These are phyloP conservation scores for Rhodotorula kratochvilovae DNA, from an alignment of 768 basidiomycete genomes.

Conservation along the genomic window DNA sequence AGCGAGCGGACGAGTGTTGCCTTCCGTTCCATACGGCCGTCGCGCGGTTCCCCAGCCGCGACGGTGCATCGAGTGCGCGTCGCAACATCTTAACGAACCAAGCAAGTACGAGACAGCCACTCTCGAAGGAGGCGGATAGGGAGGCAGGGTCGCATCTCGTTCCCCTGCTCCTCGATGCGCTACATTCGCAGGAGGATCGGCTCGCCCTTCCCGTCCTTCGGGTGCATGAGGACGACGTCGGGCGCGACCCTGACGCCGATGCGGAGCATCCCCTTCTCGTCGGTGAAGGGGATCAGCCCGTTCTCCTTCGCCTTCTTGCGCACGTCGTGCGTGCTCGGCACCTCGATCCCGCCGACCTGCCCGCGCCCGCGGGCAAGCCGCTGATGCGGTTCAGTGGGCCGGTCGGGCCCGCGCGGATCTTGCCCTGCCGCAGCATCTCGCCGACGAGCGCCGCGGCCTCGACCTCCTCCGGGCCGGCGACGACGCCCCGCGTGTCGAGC, in stretches of 20 bases:
- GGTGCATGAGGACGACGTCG: constrained; percentile 3
- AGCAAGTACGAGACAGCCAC: too few relatives aligned
- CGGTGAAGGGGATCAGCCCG: background rate
- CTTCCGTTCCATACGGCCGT: too few relatives aligned
- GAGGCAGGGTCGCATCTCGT: background rate
- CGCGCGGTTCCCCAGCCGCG: too few relatives aligned
- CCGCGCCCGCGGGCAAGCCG: background rate
- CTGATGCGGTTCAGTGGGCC: background rate
- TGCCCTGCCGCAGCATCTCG: background rate
- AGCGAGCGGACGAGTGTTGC: too few relatives aligned
- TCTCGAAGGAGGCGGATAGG: too few relatives aligned
- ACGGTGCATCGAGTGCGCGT: too few relatives aligned
- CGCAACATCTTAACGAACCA: too few relatives aligned
- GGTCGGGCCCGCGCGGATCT: background rate
- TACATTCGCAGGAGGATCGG: background rate
- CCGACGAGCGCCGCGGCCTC: background rate
- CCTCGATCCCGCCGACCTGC: background rate
- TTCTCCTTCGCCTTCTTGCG: background rate
- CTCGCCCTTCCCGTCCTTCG: constrained; percentile 6
- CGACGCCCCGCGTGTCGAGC: background rate
- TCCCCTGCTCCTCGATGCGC: background rate
- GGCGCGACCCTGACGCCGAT: background rate
- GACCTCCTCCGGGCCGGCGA: background rate
- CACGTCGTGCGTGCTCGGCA: background rate
- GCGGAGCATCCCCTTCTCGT: background rate